Evolutionary conservation across 495 filamentous ascomycete species (phyloP).

Genomic region (Talaromyces borbonicus): DNA sequence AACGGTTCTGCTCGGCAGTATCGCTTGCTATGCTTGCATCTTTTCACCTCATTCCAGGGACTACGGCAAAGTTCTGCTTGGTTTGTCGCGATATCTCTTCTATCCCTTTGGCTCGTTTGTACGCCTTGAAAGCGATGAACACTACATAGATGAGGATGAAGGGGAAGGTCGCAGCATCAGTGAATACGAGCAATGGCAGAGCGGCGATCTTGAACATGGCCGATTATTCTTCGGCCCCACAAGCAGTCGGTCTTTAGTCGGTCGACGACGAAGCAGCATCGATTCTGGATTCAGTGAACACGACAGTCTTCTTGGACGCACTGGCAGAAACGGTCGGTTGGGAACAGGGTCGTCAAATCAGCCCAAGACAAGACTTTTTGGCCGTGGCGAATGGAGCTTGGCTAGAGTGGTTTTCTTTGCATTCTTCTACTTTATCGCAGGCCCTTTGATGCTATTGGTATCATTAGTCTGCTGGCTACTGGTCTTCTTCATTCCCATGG

Average conservation of each 20-base stretch:
- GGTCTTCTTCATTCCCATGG: constrained; percentile 98
- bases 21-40: constrained; percentile 69
- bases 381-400: constrained; percentile 88
- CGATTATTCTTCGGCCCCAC: constrained; percentile 90
- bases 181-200: constrained; percentile 99
- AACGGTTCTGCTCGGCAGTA: constrained; percentile 59
- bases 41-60: constrained; percentile 70
- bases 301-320: constrained; percentile 76
- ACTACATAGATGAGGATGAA: constrained; percentile 90
- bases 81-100: constrained; percentile 75
- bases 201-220: constrained; percentile 90
- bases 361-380: constrained; percentile 83
- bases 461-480: constrained; percentile 88
- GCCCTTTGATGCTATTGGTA: constrained; percentile 77
- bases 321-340: constrained; percentile 37
- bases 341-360: constrained; percentile 42
- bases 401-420: constrained; percentile 92
- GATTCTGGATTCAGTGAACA: constrained; percentile 75
- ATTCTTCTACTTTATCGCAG: constrained; percentile 91
- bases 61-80: constrained; percentile 79
- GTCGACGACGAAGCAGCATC: constrained; percentile 78
- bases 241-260: constrained; percentile 67
- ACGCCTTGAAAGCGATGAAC: constrained; percentile 82
- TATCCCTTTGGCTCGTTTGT: constrained; percentile 98
- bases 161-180: constrained; percentile 99